Evolutionary conservation across 495 filamentous ascomycete genomes (phyloP).

Genomic region (Xylaria acuta): DNA sequence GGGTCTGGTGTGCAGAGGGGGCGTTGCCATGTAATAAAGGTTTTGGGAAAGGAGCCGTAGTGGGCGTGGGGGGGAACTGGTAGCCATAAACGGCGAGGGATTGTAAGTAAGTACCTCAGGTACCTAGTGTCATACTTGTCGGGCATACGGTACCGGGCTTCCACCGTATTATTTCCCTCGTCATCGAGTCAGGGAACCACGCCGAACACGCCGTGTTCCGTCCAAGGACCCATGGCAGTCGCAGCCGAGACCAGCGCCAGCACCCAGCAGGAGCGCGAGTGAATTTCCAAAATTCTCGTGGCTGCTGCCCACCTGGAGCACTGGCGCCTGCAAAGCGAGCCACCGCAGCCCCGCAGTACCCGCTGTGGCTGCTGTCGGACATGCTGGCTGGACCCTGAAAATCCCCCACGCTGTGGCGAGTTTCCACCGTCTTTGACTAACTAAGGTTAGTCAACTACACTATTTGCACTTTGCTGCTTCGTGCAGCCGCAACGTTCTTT

Average conservation of each 20-base stretch:
- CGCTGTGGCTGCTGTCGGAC: slow-evolving; percentile 5
- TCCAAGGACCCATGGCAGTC: not conserved
- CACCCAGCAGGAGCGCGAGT: not conserved
- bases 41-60: not conserved
- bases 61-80: not conserved
- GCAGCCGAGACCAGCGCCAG: not conserved
- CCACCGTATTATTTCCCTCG: not conserved
- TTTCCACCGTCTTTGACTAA: not conserved
- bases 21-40: slow-evolving; percentile 1
- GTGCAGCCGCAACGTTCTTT: not conserved
- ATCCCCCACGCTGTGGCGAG: not conserved
- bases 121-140: not conserved
- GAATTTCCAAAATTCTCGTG: not conserved
- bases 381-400: slow-evolving; percentile 3
- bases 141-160: slow-evolving; percentile 1
- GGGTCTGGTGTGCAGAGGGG: not conserved
- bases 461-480: not conserved
- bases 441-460: not conserved
- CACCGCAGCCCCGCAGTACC: not conserved
- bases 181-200: not conserved
- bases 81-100: too few species aligned
- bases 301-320: not conserved
- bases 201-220: slow-evolving; percentile 1
- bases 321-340: not conserved
- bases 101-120: too few species aligned